Conservation (phyloP, 139 green algal species). For the Volvox reticuliferus region DNA sequence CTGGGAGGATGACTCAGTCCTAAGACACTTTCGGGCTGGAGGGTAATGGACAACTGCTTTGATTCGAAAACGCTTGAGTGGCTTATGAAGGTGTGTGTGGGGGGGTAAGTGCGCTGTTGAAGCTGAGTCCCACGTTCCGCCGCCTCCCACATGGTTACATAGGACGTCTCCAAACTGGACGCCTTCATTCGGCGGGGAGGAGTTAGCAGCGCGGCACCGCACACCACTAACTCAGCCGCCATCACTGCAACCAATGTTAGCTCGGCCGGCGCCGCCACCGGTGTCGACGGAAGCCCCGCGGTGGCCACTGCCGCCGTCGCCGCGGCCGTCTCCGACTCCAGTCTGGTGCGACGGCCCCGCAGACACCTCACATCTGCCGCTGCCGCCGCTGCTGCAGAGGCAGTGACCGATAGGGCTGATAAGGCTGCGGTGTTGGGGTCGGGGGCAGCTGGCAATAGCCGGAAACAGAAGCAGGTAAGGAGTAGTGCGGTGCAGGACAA, state of each 20-base stretch:
- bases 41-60: no score
- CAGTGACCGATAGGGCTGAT: background rate
- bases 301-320: background rate
- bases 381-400: background rate
- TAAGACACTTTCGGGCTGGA: no score
- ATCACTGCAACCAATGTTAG: background rate
- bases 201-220: conserved; percentile 1
- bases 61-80: no score
- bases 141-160: background rate
- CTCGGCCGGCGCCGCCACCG: background rate
- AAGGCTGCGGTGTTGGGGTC: no score
- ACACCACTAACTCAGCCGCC: no score
- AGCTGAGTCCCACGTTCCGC: no score
- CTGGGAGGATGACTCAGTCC: no score
- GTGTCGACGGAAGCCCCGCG: background rate
- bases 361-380: background rate
- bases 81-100: no score
- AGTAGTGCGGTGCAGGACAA: background rate
- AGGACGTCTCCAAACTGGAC: conserved; percentile 87
- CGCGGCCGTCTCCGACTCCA: conserved; percentile 11
- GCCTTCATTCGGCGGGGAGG: conserved; percentile 68
- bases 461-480: background rate
- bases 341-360: background rate
- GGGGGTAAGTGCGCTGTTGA: no score
- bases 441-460: background rate